A percentile compares a stretch with the other conserved stretches of the same genome.
Conservation (phyloP, 495 filamentous ascomycete genomes). For the Aspergillus taichungensis region DNA sequence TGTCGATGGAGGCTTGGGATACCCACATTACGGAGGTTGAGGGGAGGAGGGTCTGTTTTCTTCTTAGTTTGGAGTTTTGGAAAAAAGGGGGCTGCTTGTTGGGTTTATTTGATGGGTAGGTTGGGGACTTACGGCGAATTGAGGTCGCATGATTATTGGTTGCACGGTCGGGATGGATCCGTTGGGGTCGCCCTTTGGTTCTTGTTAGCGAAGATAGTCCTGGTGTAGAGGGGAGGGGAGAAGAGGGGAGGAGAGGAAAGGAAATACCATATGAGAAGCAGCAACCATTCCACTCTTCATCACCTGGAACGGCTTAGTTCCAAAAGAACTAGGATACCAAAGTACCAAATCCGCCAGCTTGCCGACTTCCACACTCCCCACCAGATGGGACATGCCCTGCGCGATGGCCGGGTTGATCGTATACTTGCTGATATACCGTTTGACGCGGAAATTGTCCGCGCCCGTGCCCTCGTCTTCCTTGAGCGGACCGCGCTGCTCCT, state of each 20-base stretch:
- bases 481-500: conserved; percentile 70
- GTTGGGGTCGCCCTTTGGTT: conserved; percentile 74
- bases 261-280: conserved; percentile 71
- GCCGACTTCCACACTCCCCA: conserved; percentile 81
- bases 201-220: not conserved
- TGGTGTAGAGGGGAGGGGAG: not conserved
- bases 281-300: conserved; percentile 89
- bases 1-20: conserved; percentile 58
- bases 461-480: conserved; percentile 71
- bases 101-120: no score
- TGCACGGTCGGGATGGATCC: conserved; percentile 87
- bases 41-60: conserved; percentile 50
- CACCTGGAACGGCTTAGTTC: conserved; percentile 74
- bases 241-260: not conserved
- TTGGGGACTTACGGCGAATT: conserved; percentile 62
- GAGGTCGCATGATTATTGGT: conserved; percentile 75
- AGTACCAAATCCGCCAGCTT: conserved; percentile 89
- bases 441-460: conserved; percentile 90
- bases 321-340: conserved; percentile 82
- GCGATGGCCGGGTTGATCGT: conserved; percentile 94
- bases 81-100: not conserved
- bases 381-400: conserved; percentile 85
- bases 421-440: conserved; percentile 92
- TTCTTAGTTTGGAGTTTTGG: not conserved
- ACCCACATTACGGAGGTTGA: conserved; percentile 75